phyloP scores from a whole-genome alignment of 345 rosid genomes.

The Noccaea bulbosa region DNA sequence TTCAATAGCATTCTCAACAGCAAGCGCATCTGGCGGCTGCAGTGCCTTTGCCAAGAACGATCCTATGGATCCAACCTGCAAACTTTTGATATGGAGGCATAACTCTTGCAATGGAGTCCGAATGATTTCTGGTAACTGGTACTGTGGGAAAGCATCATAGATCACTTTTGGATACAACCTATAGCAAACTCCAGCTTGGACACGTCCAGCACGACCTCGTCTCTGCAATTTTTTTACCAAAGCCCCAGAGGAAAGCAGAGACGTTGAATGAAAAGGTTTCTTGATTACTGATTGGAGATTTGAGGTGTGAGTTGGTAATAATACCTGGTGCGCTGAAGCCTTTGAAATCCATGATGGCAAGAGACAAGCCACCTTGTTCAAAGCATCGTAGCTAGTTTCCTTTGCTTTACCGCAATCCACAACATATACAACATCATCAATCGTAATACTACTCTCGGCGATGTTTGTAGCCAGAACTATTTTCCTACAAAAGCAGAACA shows the following conservation, averaged over 20 bases:
- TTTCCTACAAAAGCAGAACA: conserved; percentile 60
- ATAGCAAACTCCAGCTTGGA: conserved; percentile 94
- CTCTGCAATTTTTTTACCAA: conserved; percentile 53
- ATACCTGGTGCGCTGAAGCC: conserved; percentile 96
- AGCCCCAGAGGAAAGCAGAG: conserved; percentile 23
- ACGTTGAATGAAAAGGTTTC: conserved; percentile 3
- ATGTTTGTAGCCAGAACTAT: conserved; percentile 93
- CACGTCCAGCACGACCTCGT: conserved; percentile 99
- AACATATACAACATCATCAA: conserved; percentile 96
- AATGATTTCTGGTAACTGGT: conserved; percentile 92
- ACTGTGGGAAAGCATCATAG: conserved; percentile 74
- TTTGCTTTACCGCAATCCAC: conserved; percentile 97
- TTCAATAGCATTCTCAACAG: conserved; percentile 95
- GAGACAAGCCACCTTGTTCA: conserved; percentile 93
- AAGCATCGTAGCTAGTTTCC: conserved; percentile 97
- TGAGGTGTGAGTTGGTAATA: conserved; percentile 36
- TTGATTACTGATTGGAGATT: conserved; percentile 8
- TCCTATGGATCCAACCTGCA: conserved; percentile 89
- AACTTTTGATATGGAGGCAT: conserved; percentile 85
- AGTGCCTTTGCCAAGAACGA: conserved; percentile 91
- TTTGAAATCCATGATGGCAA: conserved; percentile 96
- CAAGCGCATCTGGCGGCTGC: conserved; percentile 93
- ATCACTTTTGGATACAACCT: conserved; percentile 86
- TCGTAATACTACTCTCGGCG: conserved; percentile 97
- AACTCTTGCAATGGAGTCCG: conserved; percentile 95